Percentiles rank a stretch among this genome's conserved stretches.
phyloP scores from a whole-genome alignment of 345 rosid species.

The Pelargonium nanum region DNA sequence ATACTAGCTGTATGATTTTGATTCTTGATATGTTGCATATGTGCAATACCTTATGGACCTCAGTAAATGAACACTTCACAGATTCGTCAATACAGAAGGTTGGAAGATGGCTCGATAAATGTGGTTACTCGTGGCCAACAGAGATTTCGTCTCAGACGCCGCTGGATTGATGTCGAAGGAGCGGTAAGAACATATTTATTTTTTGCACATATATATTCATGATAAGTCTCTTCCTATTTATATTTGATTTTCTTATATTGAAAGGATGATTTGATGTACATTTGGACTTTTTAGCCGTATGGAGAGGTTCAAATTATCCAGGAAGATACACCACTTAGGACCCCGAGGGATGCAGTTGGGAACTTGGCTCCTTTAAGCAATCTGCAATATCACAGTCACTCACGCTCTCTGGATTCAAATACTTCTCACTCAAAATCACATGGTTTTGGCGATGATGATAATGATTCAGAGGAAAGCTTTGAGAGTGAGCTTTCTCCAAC shows the following conservation, averaged over 20 bases:
- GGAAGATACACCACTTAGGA: constrained; percentile 73
- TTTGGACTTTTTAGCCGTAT: constrained; percentile 41
- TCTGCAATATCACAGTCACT: constrained; percentile 18
- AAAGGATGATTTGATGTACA: constrained; percentile 11
- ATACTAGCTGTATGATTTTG: neutral
- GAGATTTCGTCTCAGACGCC: constrained; percentile 60
- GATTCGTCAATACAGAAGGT: constrained; percentile 78
- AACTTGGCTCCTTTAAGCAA: constrained; percentile 40
- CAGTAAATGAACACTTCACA: constrained; percentile 15
- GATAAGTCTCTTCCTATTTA: neutral
- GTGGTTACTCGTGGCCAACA: constrained; percentile 91
- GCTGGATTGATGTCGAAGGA: constrained; percentile 83
- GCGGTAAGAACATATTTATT: constrained; percentile 41
- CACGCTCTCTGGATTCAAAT: constrained; percentile 18
- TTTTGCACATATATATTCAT: neutral
- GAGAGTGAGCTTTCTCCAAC: constrained; percentile 62
- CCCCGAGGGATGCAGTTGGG: constrained; percentile 65
- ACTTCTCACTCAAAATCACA: constrained; percentile 19
- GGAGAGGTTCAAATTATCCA: constrained; percentile 84
- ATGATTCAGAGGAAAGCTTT: constrained; percentile 71
- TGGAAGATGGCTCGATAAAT: constrained; percentile 80
- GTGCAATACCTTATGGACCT: neutral
- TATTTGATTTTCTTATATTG: neutral
- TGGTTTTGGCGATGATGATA: constrained; percentile 26
- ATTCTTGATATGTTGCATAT: too few species aligned